Base-by-base conservation (phyloP, 305 asterid species). In the Solanum chacoense region DNA sequence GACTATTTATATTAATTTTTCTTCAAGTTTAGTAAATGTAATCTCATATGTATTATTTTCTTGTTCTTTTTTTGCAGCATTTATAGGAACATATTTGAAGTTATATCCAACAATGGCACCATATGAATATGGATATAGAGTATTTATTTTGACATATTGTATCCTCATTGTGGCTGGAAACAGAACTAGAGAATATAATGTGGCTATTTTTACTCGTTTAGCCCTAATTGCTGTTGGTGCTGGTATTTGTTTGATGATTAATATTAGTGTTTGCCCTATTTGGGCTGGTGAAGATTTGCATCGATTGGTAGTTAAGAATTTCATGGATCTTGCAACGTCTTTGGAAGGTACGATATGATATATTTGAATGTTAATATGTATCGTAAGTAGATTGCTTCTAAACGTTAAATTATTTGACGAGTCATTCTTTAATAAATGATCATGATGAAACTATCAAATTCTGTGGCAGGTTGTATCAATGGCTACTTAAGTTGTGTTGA, bases 231-330 rank as follows among this genome's bases (percentile, higher is more conserved):
- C 92, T 7, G 37, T 93, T 42, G 95, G 94, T 26, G 94, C 93
- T 32, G 87, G 77, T 3, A 73, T 92, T 59, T 92, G 93, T 80
- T 90, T 93, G 37, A 2, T 91, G 20, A 84, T 93, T 12, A 93
- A 92, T 42, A 89, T 90, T 8, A 65, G 90, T 28, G 86, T 93
- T 71, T 93, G 85, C 50, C 95, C 94, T 14, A 92, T 90, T 45
- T 93, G 95, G 94, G 89, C 94, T 5, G 94, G 95, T 20, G 94
- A 92, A 59, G 95, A 92, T 88, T 85, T 93, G 80, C 95, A 91
- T 22, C 59, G 84, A 2, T 84, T 92, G 89, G 94, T 92, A 1
- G 91, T 88, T 4, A 93, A 89, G n/a, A 92, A 93, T 89, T 93
- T 93, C 88, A 90, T 40, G 35, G 94, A 90, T 77, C 92, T 93